Evolutionary conservation across 495 filamentous ascomycete genomes (phyloP).

Genomic region (Podospora fimiseda): DNA sequence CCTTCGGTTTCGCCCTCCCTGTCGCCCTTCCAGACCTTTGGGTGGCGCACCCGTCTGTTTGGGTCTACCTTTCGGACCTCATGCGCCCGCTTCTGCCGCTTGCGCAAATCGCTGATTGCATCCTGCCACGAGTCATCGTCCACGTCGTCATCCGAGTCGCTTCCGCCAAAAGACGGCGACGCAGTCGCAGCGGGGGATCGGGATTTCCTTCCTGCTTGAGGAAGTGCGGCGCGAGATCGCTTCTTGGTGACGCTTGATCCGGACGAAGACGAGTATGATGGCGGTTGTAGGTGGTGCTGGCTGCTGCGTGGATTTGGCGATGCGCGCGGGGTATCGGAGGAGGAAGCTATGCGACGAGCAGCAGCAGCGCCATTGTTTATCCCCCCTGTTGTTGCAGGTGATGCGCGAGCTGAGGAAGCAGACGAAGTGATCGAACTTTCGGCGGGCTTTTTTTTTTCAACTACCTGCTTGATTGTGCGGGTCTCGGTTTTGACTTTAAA

Average conservation of each 20-base stretch:
- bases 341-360: not conserved
- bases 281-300: not conserved
- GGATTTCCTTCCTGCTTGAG: slow-evolving; percentile 25
- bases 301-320: not conserved
- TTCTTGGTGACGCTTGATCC: not conserved
- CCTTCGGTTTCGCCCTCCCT: slow-evolving; percentile 29
- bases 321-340: not conserved
- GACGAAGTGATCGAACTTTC: not conserved
- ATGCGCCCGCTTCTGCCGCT: slow-evolving; percentile 25
- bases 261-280: not conserved
- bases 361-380: too few relatives aligned
- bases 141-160: slow-evolving; percentile 26
- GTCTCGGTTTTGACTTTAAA: slow-evolving; percentile 30
- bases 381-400: not conserved
- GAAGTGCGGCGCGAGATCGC: not conserved
- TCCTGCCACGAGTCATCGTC: slow-evolving; percentile 32
- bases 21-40: slow-evolving; percentile 51
- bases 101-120: slow-evolving; percentile 23
- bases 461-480: slow-evolving; percentile 23
- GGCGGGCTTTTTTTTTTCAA: slow-evolving; percentile 9
- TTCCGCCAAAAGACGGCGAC: slow-evolving; percentile 5
- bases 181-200: slow-evolving; percentile 7
- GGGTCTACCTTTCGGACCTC: slow-evolving; percentile 35
- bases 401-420: not conserved
- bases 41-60: slow-evolving; percentile 53